These are phyloP conservation scores for Pichia sp. DNA, from an alignment of 1,139 yeast species.

Conservation along the genomic window DNA sequence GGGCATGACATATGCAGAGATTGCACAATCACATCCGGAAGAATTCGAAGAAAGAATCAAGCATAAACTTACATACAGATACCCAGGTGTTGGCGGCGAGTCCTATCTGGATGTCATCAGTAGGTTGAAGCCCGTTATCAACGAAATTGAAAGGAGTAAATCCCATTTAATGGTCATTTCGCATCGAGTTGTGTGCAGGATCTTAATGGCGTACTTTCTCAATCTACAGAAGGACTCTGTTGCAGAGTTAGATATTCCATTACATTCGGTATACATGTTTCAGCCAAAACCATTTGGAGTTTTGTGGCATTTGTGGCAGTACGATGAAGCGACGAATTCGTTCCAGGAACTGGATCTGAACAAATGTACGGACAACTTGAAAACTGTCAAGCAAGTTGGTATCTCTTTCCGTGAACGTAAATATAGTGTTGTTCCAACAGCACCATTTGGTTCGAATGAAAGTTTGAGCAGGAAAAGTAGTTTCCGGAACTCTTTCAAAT, in stretches of 20 bases:
- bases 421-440: slow-evolving; percentile 71
- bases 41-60: slow-evolving; percentile 74
- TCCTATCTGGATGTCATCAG: slow-evolving; percentile 90
- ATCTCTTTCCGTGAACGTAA: slow-evolving; percentile 62
- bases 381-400: slow-evolving; percentile 57
- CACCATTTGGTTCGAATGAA: slow-evolving; percentile 37
- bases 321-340: slow-evolving; percentile 74
- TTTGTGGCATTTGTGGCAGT: slow-evolving; percentile 84
- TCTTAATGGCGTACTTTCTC: slow-evolving; percentile 81
- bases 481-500: slow-evolving; percentile 5
- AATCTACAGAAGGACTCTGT: slow-evolving; percentile 78
- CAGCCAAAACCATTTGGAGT: slow-evolving; percentile 96
- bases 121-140: slow-evolving; percentile 81
- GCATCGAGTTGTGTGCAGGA: slow-evolving; percentile 88
- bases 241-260: slow-evolving; percentile 87
- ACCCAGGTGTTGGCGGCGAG: slow-evolving; percentile 98
- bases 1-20: slow-evolving; percentile 85
- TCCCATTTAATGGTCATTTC: slow-evolving; percentile 81
- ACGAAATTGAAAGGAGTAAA: slow-evolving; percentile 87
- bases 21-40: slow-evolving; percentile 62
- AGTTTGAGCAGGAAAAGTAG: slow-evolving; percentile 10
- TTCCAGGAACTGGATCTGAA: slow-evolving; percentile 71
- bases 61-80: slow-evolving; percentile 77
- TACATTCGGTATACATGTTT: slow-evolving; percentile 82
- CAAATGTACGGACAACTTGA: slow-evolving; percentile 46